Evolutionary conservation across 2,329 filamentous ascomycete species (phyloP).

Genomic region (Geoglossum cookeanum): DNA sequence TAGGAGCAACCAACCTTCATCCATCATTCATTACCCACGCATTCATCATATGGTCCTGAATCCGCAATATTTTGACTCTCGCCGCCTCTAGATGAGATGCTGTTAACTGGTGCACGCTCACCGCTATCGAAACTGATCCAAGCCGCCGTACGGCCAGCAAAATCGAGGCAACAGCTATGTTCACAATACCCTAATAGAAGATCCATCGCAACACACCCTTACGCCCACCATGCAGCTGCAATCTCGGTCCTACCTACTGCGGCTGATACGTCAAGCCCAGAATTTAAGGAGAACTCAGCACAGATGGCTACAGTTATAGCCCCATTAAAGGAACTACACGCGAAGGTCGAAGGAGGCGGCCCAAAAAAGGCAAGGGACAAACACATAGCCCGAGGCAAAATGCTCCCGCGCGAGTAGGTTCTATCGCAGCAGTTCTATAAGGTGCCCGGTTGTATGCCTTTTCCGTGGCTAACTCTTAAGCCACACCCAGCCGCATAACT

Average conservation of each 20-base stretch:
- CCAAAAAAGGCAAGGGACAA: slow-evolving; percentile 68
- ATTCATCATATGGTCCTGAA: too few relatives aligned
- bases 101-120: not conserved
- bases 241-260: slow-evolving; percentile 61
- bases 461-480: not conserved
- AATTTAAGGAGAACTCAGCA: slow-evolving; percentile 62
- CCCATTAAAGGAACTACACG: slow-evolving; percentile 50
- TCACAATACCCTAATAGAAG: slow-evolving; percentile 10
- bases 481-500: slow-evolving; percentile 42
- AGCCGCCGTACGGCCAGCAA: not conserved
- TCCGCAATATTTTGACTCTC: too few relatives aligned
- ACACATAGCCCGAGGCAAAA: slow-evolving; percentile 74
- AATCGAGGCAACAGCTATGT: not conserved
- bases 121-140: not conserved
- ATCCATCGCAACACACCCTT: slow-evolving; percentile 54
- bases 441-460: not conserved
- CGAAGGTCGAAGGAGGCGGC: slow-evolving; percentile 55
- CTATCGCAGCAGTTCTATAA: not conserved
- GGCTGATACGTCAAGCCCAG: slow-evolving; percentile 57
- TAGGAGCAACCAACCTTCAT: not conserved
- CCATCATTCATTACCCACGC: too few relatives aligned
- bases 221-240: slow-evolving; percentile 61
- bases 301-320: slow-evolving; percentile 59
- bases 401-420: slow-evolving; percentile 61
- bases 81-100: not conserved